phyloP scores from a whole-genome alignment of 1,284 basidiomycete species.

The Leccinum griseonigrum region DNA sequence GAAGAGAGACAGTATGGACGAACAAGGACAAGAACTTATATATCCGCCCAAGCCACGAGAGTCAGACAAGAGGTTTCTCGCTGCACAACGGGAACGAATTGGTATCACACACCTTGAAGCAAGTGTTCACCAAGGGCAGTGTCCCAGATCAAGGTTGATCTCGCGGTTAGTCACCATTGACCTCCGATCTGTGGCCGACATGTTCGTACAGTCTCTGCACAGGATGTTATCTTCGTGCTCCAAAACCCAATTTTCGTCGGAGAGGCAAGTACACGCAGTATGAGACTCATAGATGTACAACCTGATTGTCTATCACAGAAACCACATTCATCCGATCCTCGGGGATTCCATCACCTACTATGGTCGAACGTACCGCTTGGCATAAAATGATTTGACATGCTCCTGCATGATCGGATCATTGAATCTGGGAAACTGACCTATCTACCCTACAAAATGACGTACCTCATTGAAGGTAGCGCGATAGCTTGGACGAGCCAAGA shows the following conservation, averaged over 20 bases:
- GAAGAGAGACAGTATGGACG: no score
- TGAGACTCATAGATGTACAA: background rate
- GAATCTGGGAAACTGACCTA: background rate
- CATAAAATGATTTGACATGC: conserved; percentile 1
- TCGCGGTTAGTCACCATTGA: background rate
- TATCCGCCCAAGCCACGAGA: no score
- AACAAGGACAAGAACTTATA: no score
- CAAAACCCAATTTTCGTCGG: background rate
- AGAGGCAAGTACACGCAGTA: background rate
- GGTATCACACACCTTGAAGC: background rate
- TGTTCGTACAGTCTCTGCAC: background rate
- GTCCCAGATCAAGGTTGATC: background rate
- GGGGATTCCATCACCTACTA: background rate
- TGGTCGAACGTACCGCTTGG: background rate
- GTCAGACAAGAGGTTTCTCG: background rate
- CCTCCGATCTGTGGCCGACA: background rate
- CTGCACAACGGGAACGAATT: background rate
- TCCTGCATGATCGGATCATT: conserved; percentile 12
- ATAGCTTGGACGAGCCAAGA: conserved; percentile 30
- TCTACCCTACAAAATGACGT: background rate
- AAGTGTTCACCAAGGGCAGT: background rate
- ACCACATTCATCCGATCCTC: background rate
- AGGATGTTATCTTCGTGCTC: background rate
- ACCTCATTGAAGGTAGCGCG: conserved; percentile 34
- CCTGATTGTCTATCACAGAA: background rate